Evolutionary conservation across 306 rosid species (phyloP).

Genomic region (Comarum palustre): DNA sequence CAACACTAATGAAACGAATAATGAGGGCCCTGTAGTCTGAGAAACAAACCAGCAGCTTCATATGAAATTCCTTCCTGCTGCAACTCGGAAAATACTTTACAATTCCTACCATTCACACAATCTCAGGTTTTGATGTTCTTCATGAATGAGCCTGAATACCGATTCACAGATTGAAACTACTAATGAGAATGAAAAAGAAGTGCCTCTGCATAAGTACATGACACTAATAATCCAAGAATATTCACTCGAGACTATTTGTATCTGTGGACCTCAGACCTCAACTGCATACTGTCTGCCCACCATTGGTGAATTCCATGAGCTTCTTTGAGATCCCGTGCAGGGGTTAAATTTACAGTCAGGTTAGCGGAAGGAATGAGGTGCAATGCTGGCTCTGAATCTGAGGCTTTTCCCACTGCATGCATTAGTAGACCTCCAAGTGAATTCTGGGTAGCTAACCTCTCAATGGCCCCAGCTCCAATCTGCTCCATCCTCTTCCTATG

Average conservation of each 20-base stretch:
- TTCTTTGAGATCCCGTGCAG: slow-evolving; percentile 48
- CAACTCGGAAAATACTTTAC: neutral
- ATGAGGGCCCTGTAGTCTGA: neutral
- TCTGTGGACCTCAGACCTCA: slow-evolving; percentile 43
- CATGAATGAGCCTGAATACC: neutral
- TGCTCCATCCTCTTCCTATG: slow-evolving; percentile 82
- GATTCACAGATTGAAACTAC: neutral
- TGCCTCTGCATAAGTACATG: neutral
- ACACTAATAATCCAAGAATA: neutral
- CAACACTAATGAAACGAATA: neutral
- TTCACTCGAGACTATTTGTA: slow-evolving; percentile 35
- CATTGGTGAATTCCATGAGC: slow-evolving; percentile 98
- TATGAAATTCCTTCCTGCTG: neutral
- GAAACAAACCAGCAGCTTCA: neutral
- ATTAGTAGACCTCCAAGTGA: slow-evolving; percentile 59
- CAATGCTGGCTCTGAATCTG: slow-evolving; percentile 47
- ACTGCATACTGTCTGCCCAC: slow-evolving; percentile 61
- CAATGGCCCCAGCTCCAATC: slow-evolving; percentile 77
- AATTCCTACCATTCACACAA: neutral
- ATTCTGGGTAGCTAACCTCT: slow-evolving; percentile 72
- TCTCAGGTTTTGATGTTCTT: neutral
- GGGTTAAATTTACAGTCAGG: slow-evolving; percentile 42
- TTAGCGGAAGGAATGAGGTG: slow-evolving; percentile 92
- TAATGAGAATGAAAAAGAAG: neutral
- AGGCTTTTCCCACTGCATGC: slow-evolving; percentile 63